A percentile compares a stretch with the other conserved stretches of the same genome.
Evolutionary conservation across 768 basidiomycete species (phyloP).

Genomic region (Amanita pseudoporphyria): DNA sequence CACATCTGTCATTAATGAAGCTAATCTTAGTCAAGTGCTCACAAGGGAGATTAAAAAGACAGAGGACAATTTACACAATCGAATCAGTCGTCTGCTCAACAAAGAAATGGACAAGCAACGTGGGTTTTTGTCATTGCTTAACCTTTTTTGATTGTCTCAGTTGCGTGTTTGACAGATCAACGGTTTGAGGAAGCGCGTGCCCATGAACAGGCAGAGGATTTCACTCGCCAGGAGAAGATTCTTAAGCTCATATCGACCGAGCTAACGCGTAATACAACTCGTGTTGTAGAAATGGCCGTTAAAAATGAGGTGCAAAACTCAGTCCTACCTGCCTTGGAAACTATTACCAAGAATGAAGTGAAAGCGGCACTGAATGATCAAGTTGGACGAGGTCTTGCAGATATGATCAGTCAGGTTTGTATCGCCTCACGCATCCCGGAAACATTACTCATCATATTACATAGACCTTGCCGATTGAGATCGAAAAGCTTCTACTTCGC

Average conservation of each 20-base stretch:
- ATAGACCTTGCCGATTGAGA: constrained; percentile 68
- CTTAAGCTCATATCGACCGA: constrained; percentile 82
- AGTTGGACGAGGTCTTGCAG: constrained; percentile 62
- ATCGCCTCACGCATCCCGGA: constrained; percentile 8
- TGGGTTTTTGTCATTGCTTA: constrained; percentile 27
- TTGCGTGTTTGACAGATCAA: constrained; percentile 44
- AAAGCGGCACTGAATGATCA: constrained; percentile 71
- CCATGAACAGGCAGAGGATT: constrained; percentile 73
- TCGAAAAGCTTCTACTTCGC: constrained; percentile 68
- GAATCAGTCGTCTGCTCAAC: constrained; percentile 68
- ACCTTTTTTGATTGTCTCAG: constrained; percentile 6
- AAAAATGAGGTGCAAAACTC: constrained; percentile 79
- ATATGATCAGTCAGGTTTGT: constrained; percentile 65
- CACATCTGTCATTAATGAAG: constrained; percentile 35
- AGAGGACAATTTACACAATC: constrained; percentile 68
- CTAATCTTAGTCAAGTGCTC: constrained; percentile 46
- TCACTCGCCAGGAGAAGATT: constrained; percentile 80
- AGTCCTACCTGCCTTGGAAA: constrained; percentile 74
- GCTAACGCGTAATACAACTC: constrained; percentile 78
- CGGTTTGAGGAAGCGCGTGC: constrained; percentile 75
- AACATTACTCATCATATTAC: background rate
- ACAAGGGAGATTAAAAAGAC: constrained; percentile 75
- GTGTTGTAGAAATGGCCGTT: constrained; percentile 84
- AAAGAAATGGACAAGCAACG: constrained; percentile 91
- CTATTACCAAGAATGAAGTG: constrained; percentile 75